Conservation (phyloP, 2,329 filamentous ascomycete species). For the Kalaharituber pfeilii region DNA sequence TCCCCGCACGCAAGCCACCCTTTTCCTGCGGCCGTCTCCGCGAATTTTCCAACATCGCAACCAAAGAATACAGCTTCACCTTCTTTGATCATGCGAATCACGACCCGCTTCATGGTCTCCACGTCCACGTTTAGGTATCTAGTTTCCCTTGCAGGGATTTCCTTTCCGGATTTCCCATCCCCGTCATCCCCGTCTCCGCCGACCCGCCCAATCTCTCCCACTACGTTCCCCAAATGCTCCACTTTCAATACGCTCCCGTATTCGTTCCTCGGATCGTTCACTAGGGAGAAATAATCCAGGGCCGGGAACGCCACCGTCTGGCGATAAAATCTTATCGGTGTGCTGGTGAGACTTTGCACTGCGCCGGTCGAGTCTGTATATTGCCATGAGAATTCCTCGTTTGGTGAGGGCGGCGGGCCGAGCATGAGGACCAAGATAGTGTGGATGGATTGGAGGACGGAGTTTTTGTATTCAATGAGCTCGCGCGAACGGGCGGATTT, state of each 20-base stretch:
- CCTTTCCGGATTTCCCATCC: constrained; percentile 69
- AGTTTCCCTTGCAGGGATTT: constrained; percentile 22
- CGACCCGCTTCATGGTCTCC: constrained; percentile 49
- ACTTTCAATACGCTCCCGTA: constrained; percentile 59
- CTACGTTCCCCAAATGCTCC: constrained; percentile 61
- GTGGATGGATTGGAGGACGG: constrained; percentile 66
- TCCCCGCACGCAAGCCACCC: constrained; percentile 61
- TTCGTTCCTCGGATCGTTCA: constrained; percentile 68
- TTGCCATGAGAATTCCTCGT: constrained; percentile 59
- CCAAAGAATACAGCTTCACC: constrained; percentile 79
- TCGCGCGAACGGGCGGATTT: constrained; percentile 29
- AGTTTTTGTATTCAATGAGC: constrained; percentile 39
- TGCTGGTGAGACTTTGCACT: constrained; percentile 42
- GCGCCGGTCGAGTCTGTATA: constrained; percentile 54
- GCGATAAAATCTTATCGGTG: constrained; percentile 53
- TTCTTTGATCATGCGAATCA: constrained; percentile 58
- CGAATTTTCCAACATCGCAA: constrained; percentile 71
- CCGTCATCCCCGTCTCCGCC: too few species aligned
- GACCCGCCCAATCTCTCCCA: constrained; percentile 54
- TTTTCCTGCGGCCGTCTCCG: constrained; percentile 58
- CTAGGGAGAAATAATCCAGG: constrained; percentile 44
- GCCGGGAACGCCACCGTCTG: constrained; percentile 29
- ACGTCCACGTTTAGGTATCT: constrained; percentile 2
- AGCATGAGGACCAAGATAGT: constrained; percentile 66
- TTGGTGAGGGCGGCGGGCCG: constrained; percentile 55